phyloP scores from a whole-genome alignment of 192 early-diverging fungal species.

The Coemansia sp. region DNA sequence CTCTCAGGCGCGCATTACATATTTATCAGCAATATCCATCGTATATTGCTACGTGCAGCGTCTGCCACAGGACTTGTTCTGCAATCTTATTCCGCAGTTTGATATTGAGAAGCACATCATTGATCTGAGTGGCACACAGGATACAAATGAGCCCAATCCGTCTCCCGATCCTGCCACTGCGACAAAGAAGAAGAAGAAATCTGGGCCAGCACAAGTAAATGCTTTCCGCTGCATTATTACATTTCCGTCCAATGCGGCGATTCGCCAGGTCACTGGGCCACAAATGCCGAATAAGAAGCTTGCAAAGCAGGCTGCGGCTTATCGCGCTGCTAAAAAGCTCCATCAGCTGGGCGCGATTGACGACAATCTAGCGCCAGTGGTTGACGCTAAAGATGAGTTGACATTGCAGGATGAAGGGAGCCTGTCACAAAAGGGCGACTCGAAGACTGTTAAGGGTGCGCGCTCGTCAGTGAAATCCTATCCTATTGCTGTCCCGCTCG shows the following conservation, averaged over 20 bases:
- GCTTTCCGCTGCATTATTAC: constrained; percentile 54
- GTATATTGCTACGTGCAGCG: constrained; percentile 71
- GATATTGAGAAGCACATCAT: constrained; percentile 12
- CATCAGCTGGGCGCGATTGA: constrained; percentile 69
- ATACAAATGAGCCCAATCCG: neutral
- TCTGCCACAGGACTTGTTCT: constrained; percentile 66
- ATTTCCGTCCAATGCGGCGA: constrained; percentile 64
- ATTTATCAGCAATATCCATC: constrained; percentile 63
- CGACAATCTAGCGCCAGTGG: constrained; percentile 66
- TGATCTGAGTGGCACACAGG: neutral
- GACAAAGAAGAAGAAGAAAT: constrained; percentile 14
- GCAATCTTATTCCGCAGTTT: constrained; percentile 59
- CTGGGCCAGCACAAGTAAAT: neutral
- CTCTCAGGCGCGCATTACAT: constrained; percentile 72
- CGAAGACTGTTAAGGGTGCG: constrained; percentile 24
- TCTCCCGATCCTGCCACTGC: neutral
- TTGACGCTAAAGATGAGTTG: constrained; percentile 24
- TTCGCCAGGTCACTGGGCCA: constrained; percentile 56
- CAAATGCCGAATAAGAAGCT: constrained; percentile 56
- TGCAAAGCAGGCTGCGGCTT: constrained; percentile 70
- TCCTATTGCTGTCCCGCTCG: constrained; percentile 12
- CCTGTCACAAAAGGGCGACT: neutral
- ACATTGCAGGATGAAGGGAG: neutral
- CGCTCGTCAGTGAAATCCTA: constrained; percentile 23
- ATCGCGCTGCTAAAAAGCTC: constrained; percentile 69